Conservation (phyloP, 108 stramenopile genomes). For the Nitzschia palea region DNA sequence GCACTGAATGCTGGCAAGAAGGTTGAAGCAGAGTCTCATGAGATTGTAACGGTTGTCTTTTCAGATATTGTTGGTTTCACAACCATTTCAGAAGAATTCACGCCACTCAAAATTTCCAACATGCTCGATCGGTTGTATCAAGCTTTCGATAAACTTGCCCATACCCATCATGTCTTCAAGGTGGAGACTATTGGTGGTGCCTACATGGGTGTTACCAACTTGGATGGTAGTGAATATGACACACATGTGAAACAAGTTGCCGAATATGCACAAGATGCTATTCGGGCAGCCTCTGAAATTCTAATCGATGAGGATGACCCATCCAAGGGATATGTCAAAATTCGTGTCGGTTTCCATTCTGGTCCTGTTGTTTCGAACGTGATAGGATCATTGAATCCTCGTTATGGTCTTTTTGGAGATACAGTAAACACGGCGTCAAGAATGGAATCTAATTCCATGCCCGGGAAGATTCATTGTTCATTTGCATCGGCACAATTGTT, state of each 20-base stretch:
- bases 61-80: conserved; percentile 84
- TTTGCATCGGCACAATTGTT: conserved; percentile 12
- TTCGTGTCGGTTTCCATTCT: conserved; percentile 61
- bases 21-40: conserved; percentile 46
- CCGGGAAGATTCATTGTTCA: conserved; percentile 50
- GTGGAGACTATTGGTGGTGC: conserved; percentile 65
- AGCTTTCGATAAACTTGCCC: conserved; percentile 53
- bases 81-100: conserved; percentile 37
- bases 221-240: conserved; percentile 48
- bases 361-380: conserved; percentile 75
- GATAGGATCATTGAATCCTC: conserved; percentile 58
- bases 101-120: conserved; percentile 56
- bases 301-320: conserved; percentile 48
- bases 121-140: conserved; percentile 73
- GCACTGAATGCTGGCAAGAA: conserved; percentile 46
- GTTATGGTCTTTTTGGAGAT: conserved; percentile 48
- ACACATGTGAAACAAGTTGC: conserved; percentile 60
- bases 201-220: conserved; percentile 59
- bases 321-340: conserved; percentile 43
- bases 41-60: conserved; percentile 76
- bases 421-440: conserved; percentile 29
- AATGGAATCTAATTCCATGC: conserved; percentile 49
- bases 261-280: conserved; percentile 51
- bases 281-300: conserved; percentile 45
- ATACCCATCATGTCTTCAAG: conserved; percentile 64